Base-by-base conservation (phyloP, 805 yeast genomes). In the Starmerella tilneyi region DNA sequence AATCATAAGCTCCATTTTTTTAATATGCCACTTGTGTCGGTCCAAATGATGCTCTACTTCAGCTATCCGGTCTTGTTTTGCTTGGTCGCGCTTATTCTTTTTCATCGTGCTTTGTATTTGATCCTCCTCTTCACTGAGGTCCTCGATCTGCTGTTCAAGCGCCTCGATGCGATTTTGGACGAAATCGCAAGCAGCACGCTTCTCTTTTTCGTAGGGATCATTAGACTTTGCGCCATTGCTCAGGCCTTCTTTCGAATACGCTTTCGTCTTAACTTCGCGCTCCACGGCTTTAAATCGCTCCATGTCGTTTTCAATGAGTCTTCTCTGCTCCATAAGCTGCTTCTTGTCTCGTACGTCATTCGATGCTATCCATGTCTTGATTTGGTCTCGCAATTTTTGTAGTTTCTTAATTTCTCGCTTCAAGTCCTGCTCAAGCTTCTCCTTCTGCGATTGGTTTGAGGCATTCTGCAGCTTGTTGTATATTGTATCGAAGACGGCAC, bases 281-380 rank as follows among this genome's bases (percentile, higher is more conserved):
- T 89, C 98, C 55, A 89, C 84, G 45, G 85, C 89, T 62, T 92
- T 92, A 67, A 89, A 92, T 56, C 86, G 75, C 64, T 89, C 98
- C 98, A 89, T 89, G 50, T 92, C 72, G 48, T 63, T 58, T 52
- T 66, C 74, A 53, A 82, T 82, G 42, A 76, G 59, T 55, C 72
- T 69, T 50, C 92, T 70, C 58, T 86, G 82, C 57, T 89, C 96
- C 46, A 80, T 70, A 52, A 84, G 68, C 41, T 78, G 74, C 57
- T 81, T 83, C 61, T 85, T 92, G 57, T 89, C 94, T 62, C 94
- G 86, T 38, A 88, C 86, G 51, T 88, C 94, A 55, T 80, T 83
- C 54, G 89, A 88, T 34, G 89, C 77, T 61, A 86, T 67, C 98
- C 98, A 89, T 46, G 83, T 82, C 66, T 89, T 89, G 57, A 89